Percentiles rank a stretch among this genome's conserved stretches.
Evolutionary conservation across 2,329 filamentous ascomycete species (phyloP).

Genomic region (Juglanconis oblonga): DNA sequence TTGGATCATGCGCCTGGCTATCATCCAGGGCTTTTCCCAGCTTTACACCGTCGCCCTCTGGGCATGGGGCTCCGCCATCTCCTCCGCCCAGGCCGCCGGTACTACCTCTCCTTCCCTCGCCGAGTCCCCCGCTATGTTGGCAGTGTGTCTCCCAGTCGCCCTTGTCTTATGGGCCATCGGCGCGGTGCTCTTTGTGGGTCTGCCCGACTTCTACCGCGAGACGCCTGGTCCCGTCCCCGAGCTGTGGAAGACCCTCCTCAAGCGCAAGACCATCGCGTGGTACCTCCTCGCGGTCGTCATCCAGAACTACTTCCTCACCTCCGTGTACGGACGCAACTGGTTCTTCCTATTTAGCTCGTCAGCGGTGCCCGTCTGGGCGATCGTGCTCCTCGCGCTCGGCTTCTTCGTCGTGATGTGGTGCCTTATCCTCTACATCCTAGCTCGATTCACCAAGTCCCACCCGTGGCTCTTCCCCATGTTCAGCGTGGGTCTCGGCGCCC

Average conservation of each 20-base stretch:
- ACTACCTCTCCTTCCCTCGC: constrained; percentile 28
- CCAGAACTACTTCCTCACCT: constrained; percentile 66
- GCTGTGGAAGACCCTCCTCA: constrained; percentile 60
- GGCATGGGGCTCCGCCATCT: constrained; percentile 59
- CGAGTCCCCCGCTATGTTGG: constrained; percentile 27
- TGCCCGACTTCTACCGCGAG: constrained; percentile 66
- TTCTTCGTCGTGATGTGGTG: constrained; percentile 58
- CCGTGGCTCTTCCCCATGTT: constrained; percentile 67
- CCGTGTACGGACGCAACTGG: constrained; percentile 67
- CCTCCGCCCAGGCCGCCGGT: constrained; percentile 32
- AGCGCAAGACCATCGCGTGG: constrained; percentile 65
- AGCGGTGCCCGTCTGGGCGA: constrained; percentile 53
- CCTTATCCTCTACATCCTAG: constrained; percentile 48
- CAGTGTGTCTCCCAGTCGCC: constrained; percentile 56
- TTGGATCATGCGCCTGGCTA: constrained; percentile 65
- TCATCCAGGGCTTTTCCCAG: constrained; percentile 64
- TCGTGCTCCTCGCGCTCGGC: constrained; percentile 52
- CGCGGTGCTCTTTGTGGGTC: constrained; percentile 53
- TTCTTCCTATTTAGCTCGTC: constrained; percentile 58
- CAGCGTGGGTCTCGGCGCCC: constrained; percentile 63
- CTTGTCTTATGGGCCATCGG: constrained; percentile 56
- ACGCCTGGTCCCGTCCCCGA: constrained; percentile 61
- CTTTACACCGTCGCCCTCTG: constrained; percentile 60
- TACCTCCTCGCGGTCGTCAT: constrained; percentile 62
- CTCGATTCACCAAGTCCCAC: constrained; percentile 55